A percentile compares a stretch with the other conserved stretches of the same genome.
Evolutionary conservation across 2,329 filamentous ascomycete species (phyloP).

Genomic region (Penicillium frequentans): DNA sequence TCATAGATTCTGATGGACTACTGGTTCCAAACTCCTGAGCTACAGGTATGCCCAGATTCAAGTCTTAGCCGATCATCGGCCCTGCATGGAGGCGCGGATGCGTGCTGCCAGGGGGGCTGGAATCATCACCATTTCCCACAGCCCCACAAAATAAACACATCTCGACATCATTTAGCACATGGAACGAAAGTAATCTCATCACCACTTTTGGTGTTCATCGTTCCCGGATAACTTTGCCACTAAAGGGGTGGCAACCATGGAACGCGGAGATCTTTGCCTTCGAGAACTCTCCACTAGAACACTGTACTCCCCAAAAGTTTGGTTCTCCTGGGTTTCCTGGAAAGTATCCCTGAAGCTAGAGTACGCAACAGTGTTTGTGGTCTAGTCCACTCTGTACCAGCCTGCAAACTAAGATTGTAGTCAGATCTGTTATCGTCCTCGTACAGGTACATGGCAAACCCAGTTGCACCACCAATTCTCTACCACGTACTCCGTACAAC

Average conservation of each 20-base stretch:
- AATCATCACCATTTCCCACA: not conserved
- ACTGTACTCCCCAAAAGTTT: not conserved
- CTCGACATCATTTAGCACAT: constrained; percentile 19
- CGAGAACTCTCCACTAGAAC: constrained; percentile 1
- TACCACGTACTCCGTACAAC: not conserved
- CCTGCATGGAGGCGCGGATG: constrained; percentile 13
- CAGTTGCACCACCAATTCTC: not conserved
- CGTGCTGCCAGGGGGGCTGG: constrained; percentile 5
- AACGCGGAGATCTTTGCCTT: not conserved
- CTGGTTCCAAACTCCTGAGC: not conserved
- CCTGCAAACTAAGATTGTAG: not conserved
- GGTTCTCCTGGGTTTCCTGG: not conserved
- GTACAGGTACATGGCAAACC: not conserved
- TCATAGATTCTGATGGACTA: not conserved
- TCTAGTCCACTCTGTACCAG: too few species aligned
- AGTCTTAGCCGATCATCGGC: not conserved
- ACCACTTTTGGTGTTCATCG: not conserved
- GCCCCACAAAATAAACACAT: constrained; percentile 23
- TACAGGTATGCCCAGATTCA: not conserved
- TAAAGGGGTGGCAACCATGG: not conserved
- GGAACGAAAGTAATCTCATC: not conserved
- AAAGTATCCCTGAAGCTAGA: not conserved
- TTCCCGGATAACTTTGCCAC: constrained; percentile 6
- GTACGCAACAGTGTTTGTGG: too few species aligned
- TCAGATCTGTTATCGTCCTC: constrained; percentile 2